Percentiles rank a stretch among this genome's conserved stretches.
Evolutionary conservation across 352 stramenopile species (phyloP).

Genomic region (Thraustotheca clavata): DNA sequence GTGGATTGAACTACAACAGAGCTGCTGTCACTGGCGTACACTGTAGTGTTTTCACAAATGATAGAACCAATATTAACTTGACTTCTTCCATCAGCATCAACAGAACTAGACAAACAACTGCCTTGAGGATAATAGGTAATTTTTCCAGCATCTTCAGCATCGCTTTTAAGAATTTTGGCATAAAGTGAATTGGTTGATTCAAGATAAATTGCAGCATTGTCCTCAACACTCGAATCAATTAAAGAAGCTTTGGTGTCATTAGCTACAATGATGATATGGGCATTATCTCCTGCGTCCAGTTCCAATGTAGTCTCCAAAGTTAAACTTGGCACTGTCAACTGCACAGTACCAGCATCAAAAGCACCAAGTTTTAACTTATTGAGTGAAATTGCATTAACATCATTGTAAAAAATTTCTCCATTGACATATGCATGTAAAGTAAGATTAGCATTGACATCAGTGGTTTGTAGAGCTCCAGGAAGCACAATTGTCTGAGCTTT

Average conservation of each 20-base stretch:
- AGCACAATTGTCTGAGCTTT: background rate
- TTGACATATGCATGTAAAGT: background rate
- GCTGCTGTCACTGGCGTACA: background rate
- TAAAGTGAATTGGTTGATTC: background rate
- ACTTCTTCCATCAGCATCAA: background rate
- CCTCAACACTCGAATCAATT: background rate
- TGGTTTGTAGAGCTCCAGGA: background rate
- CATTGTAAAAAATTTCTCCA: background rate
- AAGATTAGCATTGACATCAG: background rate
- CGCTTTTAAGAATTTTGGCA: background rate
- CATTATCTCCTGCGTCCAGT: background rate
- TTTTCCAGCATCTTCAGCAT: background rate
- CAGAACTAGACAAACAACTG: background rate
- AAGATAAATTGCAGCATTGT: background rate
- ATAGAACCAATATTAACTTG: constrained; percentile 3
- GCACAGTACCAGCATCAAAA: background rate
- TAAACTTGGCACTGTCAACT: background rate
- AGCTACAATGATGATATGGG: background rate
- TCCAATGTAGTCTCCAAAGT: background rate
- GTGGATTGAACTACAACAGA: constrained; percentile 2
- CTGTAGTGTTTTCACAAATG: background rate
- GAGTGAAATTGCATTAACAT: background rate
- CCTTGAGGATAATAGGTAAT: constrained; percentile 12
- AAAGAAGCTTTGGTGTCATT: background rate
- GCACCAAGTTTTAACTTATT: background rate